These are phyloP conservation scores for Furcasterigmium furcatum DNA, from an alignment of 2,329 filamentous ascomycete genomes.

Conservation along the genomic window DNA sequence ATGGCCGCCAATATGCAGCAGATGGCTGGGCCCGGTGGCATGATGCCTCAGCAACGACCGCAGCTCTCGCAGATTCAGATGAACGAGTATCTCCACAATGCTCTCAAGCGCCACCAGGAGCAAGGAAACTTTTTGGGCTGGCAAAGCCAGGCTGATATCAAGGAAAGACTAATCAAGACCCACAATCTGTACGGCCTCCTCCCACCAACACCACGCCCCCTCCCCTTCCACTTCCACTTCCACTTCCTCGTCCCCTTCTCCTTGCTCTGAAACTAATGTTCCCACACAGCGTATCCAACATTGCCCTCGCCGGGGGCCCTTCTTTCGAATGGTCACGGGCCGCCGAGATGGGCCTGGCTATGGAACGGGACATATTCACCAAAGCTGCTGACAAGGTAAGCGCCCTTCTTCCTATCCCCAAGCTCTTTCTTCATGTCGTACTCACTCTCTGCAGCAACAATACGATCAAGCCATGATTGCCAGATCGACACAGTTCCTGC, in stretches of 20 bases:
- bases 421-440: conserved; percentile 6
- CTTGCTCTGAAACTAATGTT: no score
- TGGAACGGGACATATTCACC: conserved; percentile 45
- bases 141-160: conserved; percentile 26
- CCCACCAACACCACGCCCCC: no score
- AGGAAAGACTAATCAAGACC: conserved; percentile 38
- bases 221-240: neutral
- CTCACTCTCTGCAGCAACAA: conserved; percentile 29
- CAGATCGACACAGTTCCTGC: conserved; percentile 46
- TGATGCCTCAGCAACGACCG: conserved; percentile 39
- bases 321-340: conserved; percentile 36
- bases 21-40: conserved; percentile 45
- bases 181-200: conserved; percentile 34
- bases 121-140: conserved; percentile 21
- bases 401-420: neutral
- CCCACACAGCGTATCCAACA: conserved; percentile 53
- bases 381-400: conserved; percentile 46
- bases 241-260: neutral
- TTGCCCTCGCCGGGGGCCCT: conserved; percentile 39
- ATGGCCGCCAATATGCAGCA: conserved; percentile 61
- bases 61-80: conserved; percentile 28
- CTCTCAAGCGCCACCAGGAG: conserved; percentile 23
- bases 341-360: conserved; percentile 36
- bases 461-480: conserved; percentile 46
- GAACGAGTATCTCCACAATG: conserved; percentile 33